These are phyloP conservation scores for Bigelowiella natans DNA, from an alignment of 78 protist genomes.

Conservation along the genomic window DNA sequence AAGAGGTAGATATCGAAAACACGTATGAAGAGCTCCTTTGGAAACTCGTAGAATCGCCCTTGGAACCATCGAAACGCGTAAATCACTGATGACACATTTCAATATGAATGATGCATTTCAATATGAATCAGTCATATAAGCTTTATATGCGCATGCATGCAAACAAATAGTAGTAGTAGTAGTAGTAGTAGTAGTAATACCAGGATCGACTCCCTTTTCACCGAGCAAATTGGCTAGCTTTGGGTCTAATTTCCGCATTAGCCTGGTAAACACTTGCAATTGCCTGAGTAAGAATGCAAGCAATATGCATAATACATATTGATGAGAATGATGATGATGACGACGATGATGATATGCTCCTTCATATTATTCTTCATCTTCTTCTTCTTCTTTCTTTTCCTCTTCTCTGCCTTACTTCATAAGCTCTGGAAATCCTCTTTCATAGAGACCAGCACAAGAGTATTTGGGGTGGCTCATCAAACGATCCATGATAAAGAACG, in stretches of 20 bases:
- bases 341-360: no score
- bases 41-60: not conserved
- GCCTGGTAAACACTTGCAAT: not conserved
- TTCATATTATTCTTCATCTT: no score
- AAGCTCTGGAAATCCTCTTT: not conserved
- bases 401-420: no score
- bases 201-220: not conserved
- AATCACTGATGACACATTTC: not conserved
- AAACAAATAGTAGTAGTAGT: not conserved
- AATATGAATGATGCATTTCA: not conserved
- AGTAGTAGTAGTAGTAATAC: not conserved
- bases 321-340: no score
- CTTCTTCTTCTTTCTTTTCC: no score
- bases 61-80: not conserved
- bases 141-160: not conserved
- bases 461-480: not conserved
- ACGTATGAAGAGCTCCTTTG: not conserved
- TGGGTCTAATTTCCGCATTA: not conserved
- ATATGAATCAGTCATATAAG: not conserved
- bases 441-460: not conserved
- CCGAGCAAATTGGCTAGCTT: not conserved
- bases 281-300: not conserved
- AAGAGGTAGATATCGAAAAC: not conserved
- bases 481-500: not conserved
- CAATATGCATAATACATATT: not conserved